These are phyloP conservation scores for Flaveria brownii DNA, from an alignment of 129 eudicot species.

Conservation along the genomic window DNA sequence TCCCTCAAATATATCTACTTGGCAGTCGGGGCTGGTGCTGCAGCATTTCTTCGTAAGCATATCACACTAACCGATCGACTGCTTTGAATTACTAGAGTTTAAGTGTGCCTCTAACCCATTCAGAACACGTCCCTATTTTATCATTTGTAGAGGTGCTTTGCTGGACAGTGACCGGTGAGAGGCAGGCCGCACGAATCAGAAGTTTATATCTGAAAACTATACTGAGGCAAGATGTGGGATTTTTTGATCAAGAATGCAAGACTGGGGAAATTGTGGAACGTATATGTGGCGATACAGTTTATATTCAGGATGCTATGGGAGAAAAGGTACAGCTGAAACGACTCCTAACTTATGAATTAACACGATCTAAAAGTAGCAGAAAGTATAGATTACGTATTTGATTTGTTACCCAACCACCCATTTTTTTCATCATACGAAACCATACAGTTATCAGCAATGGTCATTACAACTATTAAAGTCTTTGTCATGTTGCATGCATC, in stretches of 20 bases:
- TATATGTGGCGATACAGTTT: conserved; percentile 79
- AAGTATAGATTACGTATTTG: no score
- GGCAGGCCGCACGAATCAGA: conserved; percentile 80
- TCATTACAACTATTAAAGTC: no score
- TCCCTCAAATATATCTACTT: conserved; percentile 63
- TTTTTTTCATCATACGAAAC: no score
- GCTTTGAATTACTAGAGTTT: not conserved
- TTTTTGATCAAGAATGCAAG: conserved; percentile 69
- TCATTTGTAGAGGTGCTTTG: conserved; percentile 64
- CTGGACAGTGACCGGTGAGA: conserved; percentile 87
- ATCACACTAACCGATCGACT: not conserved
- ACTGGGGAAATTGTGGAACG: conserved; percentile 83
- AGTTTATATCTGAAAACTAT: conserved; percentile 64
- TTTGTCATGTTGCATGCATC: not conserved
- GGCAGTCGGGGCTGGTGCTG: conserved; percentile 63
- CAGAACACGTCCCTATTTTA: not conserved
- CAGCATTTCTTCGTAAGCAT: conserved; percentile 67
- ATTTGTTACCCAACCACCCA: not conserved
- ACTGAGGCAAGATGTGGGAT: conserved; percentile 73
- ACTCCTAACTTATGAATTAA: no score
- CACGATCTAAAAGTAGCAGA: no score
- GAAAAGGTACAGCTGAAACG: conserved; percentile 60
- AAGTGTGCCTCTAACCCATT: no score
- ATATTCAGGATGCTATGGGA: conserved; percentile 88
- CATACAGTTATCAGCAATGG: no score